Evolutionary conservation across 2,329 filamentous ascomycete genomes (phyloP).

Genomic region (Acrodontium crateriforme): DNA sequence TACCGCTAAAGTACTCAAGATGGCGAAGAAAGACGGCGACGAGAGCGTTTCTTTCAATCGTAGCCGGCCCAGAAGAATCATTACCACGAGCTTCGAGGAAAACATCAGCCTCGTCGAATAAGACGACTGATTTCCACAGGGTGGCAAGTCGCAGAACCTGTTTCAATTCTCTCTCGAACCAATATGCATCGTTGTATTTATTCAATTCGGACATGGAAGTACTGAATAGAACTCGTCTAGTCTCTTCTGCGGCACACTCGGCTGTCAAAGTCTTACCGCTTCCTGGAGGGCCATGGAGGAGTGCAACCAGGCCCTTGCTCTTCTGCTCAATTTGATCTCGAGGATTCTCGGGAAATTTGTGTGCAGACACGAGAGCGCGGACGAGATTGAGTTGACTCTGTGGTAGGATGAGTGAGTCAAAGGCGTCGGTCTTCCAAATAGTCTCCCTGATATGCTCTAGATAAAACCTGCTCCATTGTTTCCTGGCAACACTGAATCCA

Average conservation of each 20-base stretch:
- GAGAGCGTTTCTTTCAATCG: conserved; percentile 65
- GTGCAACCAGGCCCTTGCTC: conserved; percentile 27
- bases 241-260: conserved; percentile 56
- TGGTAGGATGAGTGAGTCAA: conserved; percentile 21
- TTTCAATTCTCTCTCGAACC: conserved; percentile 22
- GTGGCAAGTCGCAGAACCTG: conserved; percentile 67
- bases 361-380: conserved; percentile 20
- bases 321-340: conserved; percentile 23
- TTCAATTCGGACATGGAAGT: conserved; percentile 45
- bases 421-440: conserved; percentile 18
- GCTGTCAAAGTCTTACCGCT: conserved; percentile 42
- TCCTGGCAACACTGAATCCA: conserved; percentile 22
- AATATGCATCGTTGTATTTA: conserved; percentile 35
- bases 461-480: conserved; percentile 24
- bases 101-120: conserved; percentile 74
- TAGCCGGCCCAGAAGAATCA: too few species aligned
- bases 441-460: conserved; percentile 19
- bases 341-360: conserved; percentile 12
- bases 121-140: conserved; percentile 72
- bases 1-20: conserved; percentile 27
- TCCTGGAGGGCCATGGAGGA: conserved; percentile 31
- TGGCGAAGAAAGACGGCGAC: conserved; percentile 43
- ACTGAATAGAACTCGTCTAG: conserved; percentile 82
- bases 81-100: conserved; percentile 70
- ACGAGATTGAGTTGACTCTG: conserved; percentile 20